Base-by-base conservation (phyloP, 805 yeast species). In the Clavispora asparagi region DNA sequence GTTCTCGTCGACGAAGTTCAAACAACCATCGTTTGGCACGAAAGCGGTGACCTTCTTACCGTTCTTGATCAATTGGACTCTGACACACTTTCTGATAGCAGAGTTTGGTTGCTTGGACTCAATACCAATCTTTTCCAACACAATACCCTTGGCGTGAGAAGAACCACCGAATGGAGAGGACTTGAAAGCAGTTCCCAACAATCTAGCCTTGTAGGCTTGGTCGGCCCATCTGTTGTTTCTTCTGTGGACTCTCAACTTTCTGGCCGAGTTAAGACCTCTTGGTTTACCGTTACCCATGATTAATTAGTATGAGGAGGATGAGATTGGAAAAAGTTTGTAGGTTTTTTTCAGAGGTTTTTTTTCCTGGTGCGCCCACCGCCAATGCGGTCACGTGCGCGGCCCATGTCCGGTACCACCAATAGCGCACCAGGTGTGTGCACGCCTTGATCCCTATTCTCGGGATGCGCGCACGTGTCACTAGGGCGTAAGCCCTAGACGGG, bases 221-320 rank as follows among this genome's bases (percentile, higher is more conserved):
- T 94, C 99, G 67, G 99, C 97, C 99, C 99, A 94, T 83, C 97
- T 94, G 90, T 94, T 94, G 87, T 91, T 91, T 79, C 98, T 92
- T 80, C 99, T 91, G 91, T 88, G 95, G 78, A 85, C 90, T 86
- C 99, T 91, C 79, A 94, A 87, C 85, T 94, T 94, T 87, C 99
- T 89, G 74, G 99, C 99, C 75, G 99, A 86, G 89, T 94, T 92
- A 78, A 94, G 82, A 77, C 99, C 99, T 88, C 99, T 89, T 85
- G 99, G 99, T 82, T 91, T 91, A 80, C 97, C 97, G 81, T 87
- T 90, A 83, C 97, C 97, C 98, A 92, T 92, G 72, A 74, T 39
- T 37, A n/a, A 37, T 37, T 25, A 37, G 41, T 39, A 39, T 26
- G 27, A 50, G 55, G 42, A 30, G 33, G 43, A 44, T 48, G 47